Conservation (phyloP, 495 filamentous ascomycete genomes). For the Rhypophila decipiens region DNA sequence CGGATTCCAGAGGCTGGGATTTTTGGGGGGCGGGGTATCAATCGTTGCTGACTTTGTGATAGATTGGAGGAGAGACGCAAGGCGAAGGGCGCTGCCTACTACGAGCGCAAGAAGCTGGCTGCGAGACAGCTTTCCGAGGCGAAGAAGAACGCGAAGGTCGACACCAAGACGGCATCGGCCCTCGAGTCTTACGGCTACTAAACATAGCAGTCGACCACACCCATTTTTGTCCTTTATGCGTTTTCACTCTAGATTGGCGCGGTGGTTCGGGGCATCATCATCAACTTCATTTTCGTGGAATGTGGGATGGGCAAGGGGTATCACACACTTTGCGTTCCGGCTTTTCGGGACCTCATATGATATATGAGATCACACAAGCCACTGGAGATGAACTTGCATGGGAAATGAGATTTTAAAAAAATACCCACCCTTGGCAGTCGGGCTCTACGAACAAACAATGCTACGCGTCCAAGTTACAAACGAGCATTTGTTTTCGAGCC, state of each 20-base stretch:
- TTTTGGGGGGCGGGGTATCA: neutral
- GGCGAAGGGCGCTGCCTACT: conserved; percentile 98
- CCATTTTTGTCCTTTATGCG: conserved; percentile 27
- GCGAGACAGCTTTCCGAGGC: conserved; percentile 84
- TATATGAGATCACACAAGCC: conserved; percentile 31
- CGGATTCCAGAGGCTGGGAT: neutral
- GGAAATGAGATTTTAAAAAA: conserved; percentile 25
- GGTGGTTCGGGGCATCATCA: conserved; percentile 37
- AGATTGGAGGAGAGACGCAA: conserved; percentile 99
- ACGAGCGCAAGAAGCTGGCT: conserved; percentile 97
- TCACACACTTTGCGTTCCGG: conserved; percentile 31
- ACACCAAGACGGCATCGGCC: conserved; percentile 54
- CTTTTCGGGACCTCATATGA: conserved; percentile 32
- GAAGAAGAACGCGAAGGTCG: conserved; percentile 83
- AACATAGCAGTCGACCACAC: conserved; percentile 19
- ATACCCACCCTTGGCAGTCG: conserved; percentile 22
- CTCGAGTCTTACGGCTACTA: conserved; percentile 54
- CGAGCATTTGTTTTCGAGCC: neutral
- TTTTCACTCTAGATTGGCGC: conserved; percentile 38
- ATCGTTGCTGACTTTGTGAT: conserved; percentile 35
- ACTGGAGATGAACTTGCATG: conserved; percentile 33
- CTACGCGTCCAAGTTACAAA: conserved; percentile 7
- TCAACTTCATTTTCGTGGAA: conserved; percentile 35
- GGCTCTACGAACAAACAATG: conserved; percentile 18
- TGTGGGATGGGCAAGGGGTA: conserved; percentile 27